A percentile compares a stretch with the other conserved stretches of the same genome.
These are phyloP conservation scores for Alectoria sarmentosa DNA, from an alignment of 495 filamentous ascomycete genomes.

Conservation along the genomic window DNA sequence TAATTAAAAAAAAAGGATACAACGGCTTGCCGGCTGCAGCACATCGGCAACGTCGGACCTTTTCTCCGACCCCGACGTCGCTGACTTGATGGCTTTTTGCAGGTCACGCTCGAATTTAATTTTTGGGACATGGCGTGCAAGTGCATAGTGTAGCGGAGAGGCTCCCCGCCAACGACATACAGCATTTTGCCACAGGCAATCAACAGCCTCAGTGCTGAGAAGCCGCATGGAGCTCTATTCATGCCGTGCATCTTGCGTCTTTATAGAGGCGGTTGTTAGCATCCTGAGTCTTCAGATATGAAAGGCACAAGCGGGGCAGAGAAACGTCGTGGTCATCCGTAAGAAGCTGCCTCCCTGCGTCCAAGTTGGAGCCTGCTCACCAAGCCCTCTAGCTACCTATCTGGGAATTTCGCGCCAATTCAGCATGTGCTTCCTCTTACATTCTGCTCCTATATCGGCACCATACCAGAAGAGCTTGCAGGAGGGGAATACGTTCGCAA, in stretches of 20 bases:
- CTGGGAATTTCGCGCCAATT: slow-evolving; percentile 60
- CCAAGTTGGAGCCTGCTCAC: too few species aligned
- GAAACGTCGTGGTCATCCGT: slow-evolving; percentile 12
- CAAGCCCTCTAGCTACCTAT: slow-evolving; percentile 52
- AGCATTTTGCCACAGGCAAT: not conserved
- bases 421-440: slow-evolving; percentile 40
- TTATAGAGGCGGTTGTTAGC: not conserved
- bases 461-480: slow-evolving; percentile 50
- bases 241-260: too few species aligned
- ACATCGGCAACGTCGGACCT: too few species aligned
- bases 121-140: not conserved
- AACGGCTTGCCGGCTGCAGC: too few species aligned
- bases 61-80: not conserved
- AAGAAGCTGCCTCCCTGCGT: too few species aligned
- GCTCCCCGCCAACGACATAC: not conserved
- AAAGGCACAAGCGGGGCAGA: not conserved
- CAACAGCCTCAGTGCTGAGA: not conserved
- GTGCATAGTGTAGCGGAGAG: not conserved
- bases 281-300: too few species aligned
- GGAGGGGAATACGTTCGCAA: slow-evolving; percentile 65
- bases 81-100: not conserved
- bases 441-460: slow-evolving; percentile 45
- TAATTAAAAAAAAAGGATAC: too few species aligned
- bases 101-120: not conserved
- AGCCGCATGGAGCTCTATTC: not conserved